Conservation (phyloP, 768 basidiomycete genomes). For the Pholiota molesta region DNA sequence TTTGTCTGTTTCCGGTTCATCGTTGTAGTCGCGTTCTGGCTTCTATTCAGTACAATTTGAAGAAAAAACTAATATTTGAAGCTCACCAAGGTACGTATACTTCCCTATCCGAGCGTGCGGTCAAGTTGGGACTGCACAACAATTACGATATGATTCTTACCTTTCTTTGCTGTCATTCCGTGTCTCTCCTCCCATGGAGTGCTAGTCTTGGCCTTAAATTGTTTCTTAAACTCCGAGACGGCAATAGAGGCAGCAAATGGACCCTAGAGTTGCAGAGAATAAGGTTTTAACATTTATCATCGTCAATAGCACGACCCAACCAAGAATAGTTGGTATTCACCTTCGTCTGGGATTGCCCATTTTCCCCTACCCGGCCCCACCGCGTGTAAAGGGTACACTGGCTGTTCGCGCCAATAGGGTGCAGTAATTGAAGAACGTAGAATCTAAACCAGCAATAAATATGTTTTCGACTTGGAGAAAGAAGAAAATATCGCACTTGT, state of each 20-base stretch:
- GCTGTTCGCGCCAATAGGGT: conserved; percentile 2
- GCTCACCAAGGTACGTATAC: conserved; percentile 13
- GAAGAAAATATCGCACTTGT: conserved; percentile 3
- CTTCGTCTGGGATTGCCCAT: conserved; percentile 12
- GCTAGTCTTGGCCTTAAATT: conserved; percentile 12
- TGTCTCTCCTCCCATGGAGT: conserved; percentile 10
- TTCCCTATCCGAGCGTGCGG: conserved; percentile 1
- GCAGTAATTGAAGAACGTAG: conserved; percentile 14
- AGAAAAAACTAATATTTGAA: no score
- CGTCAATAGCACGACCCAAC: not conserved
- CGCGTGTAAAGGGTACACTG: conserved; percentile 8
- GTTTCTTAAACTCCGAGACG: conserved; percentile 12
- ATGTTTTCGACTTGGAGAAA: not conserved
- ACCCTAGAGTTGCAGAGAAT: not conserved
- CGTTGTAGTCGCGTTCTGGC: conserved; percentile 13
- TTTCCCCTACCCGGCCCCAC: conserved; percentile 14
- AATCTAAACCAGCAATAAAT: conserved; percentile 2
- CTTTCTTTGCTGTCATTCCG: conserved; percentile 12
- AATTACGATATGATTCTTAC: not conserved
- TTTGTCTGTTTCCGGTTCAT: conserved; percentile 1
- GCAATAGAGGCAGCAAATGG: conserved; percentile 3
- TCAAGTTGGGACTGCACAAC: not conserved
- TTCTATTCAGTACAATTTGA: not conserved
- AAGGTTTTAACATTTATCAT: not conserved
- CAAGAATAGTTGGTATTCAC: conserved; percentile 1